phyloP scores from a whole-genome alignment of 1,139 yeast species.

The Pichia sp. region DNA sequence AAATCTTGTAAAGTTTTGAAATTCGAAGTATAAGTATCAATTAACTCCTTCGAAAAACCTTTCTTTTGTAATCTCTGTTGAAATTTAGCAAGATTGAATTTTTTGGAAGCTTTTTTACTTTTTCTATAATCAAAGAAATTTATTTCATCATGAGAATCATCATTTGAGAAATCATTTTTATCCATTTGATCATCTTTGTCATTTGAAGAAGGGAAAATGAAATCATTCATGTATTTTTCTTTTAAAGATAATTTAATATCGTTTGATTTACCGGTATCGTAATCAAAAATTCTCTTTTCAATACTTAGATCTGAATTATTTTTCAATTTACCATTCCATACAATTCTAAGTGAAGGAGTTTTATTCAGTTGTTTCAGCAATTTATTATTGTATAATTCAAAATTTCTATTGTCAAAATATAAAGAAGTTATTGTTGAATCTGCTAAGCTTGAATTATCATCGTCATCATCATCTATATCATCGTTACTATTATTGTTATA shows the following conservation, averaged over 20 bases:
- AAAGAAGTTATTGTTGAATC: conserved; percentile 84
- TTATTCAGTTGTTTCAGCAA: conserved; percentile 63
- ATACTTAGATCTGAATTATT: conserved; percentile 72
- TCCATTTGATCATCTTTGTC: background rate
- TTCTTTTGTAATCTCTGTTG: conserved; percentile 49
- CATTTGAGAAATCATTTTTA: conserved; percentile 2
- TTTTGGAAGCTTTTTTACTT: conserved; percentile 14
- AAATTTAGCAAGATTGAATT: conserved; percentile 26
- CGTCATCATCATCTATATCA: conserved; percentile 29
- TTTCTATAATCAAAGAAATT: conserved; percentile 11
- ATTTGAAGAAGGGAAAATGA: conserved; percentile 31
- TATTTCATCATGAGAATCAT: conserved; percentile 16
- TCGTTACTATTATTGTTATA: conserved; percentile 44
- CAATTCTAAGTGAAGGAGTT: conserved; percentile 70
- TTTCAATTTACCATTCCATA: conserved; percentile 82
- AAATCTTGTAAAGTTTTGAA: conserved; percentile 56
- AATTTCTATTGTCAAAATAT: conserved; percentile 78
- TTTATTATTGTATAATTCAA: conserved; percentile 82
- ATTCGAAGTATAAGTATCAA: conserved; percentile 47
- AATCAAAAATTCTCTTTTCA: conserved; percentile 69
- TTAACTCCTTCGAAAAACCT: conserved; percentile 42
- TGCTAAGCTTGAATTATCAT: conserved; percentile 35
- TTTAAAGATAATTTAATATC: conserved; percentile 59
- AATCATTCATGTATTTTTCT: conserved; percentile 69
- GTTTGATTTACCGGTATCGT: conserved; percentile 47